Evolutionary conservation across 208 protist species (phyloP), one percentile per base, ranked within the genome.

Genomic region (Trypanosoma lewisi): DNA sequence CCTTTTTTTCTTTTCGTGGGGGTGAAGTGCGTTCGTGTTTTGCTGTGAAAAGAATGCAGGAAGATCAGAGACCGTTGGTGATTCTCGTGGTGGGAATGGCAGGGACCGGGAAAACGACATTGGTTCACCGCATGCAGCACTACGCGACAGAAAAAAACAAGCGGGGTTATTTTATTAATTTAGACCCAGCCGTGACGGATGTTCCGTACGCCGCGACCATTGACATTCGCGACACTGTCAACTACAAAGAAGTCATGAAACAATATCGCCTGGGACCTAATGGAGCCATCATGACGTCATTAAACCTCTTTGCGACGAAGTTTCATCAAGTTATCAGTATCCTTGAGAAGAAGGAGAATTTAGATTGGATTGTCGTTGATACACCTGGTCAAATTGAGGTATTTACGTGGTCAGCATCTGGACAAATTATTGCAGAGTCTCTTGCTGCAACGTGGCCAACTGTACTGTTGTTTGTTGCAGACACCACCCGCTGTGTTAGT

Each of bases 321-420:
- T 98, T 99, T 58, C 97, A 99, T 59, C 94, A 99, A 63, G 96
- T 99, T 1, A 68, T 99, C 4, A 60, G 75, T 19, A 75, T 98
- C 55, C 68, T 98, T 42, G 89, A 98, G 71, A 78, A 76, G 16
- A 88, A 82, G 60, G 75, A 84, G 12, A 36, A 70, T 30, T 56
- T 97, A 17, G 92, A 98, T 27, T 98, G 98, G 77, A 85, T 99
- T 27, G 75, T 99, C 11, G 78, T 99, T n/a, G 98, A 99, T 75
- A 99, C 98, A 17, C 98, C 98, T 6, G 98, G 98, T 0, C 98
- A 99, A 81, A 99, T 99, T 53, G 98, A 99, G 73, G 94, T 99
- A 17, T 99, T 98, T 73, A 99, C 97, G 17, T 99, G 98, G 98
- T 98, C 93, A 6, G 98, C 98, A 1, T 98, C 92, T 2, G 98